Conservation (phyloP, 2,329 filamentous ascomycete species). For the Alternaria triticimaculans region DNA sequence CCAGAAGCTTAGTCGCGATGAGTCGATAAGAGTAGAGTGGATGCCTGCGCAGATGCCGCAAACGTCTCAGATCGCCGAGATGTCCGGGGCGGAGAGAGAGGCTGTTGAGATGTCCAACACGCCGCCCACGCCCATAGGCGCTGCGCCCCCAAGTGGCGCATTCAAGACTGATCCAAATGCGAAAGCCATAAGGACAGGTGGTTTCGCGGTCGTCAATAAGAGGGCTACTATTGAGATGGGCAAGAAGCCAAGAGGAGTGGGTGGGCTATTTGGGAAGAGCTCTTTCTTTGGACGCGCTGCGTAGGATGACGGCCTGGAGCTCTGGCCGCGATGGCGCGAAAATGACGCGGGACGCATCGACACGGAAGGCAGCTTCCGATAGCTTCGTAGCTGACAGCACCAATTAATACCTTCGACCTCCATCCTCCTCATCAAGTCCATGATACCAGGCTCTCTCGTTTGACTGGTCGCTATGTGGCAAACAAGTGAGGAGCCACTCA, state of each 20-base stretch:
- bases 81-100: slow-evolving; percentile 18
- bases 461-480: not conserved
- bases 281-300: slow-evolving; percentile 5
- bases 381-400: not conserved
- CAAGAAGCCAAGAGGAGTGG: slow-evolving; percentile 13
- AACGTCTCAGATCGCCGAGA: slow-evolving; percentile 10
- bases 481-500: not conserved
- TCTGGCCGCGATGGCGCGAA: not conserved
- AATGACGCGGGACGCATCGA: not conserved
- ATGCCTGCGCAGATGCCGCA: slow-evolving; percentile 22
- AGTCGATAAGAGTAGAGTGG: slow-evolving; percentile 48
- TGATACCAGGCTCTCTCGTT: not conserved
- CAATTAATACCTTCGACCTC: not conserved
- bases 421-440: not conserved
- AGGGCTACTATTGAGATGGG: slow-evolving; percentile 7
- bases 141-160: slow-evolving; percentile 1
- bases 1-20: slow-evolving; percentile 43
- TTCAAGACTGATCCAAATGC: not conserved
- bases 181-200: slow-evolving; percentile 4
- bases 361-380: not conserved
- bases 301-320: not conserved
- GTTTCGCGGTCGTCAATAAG: not conserved
- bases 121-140: slow-evolving; percentile 17
- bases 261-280: slow-evolving; percentile 19
- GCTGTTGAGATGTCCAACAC: slow-evolving; percentile 25